Conservation (phyloP, 495 filamentous ascomycete species). For the Neurospora sp. region DNA sequence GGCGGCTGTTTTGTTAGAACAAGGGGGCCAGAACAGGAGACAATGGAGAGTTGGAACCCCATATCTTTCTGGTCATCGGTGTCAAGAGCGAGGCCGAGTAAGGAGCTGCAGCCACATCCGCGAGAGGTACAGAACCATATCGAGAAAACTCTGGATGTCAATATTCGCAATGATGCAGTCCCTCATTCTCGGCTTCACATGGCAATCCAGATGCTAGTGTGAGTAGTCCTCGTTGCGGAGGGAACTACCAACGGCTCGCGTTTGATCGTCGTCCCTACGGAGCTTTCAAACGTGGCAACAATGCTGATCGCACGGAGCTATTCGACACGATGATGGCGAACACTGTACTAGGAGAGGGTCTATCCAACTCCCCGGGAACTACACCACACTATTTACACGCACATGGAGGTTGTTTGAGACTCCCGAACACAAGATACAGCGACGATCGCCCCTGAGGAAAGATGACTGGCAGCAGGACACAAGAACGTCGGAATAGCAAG, state of each 20-base stretch:
- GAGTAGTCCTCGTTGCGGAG: background rate
- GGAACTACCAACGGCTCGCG: background rate
- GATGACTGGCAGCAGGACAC: background rate
- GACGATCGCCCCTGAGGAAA: background rate
- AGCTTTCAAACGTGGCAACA: background rate
- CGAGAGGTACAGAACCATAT: background rate
- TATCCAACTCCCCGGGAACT: background rate
- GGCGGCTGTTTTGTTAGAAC: background rate
- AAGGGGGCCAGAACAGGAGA: background rate
- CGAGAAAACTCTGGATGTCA: background rate
- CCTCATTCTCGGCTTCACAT: slow-evolving; percentile 1
- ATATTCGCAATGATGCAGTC: background rate
- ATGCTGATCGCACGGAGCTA: background rate
- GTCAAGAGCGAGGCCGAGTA: slow-evolving; percentile 6
- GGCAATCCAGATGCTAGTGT: background rate
- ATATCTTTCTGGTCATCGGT: background rate
- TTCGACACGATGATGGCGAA: background rate
- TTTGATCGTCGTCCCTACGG: background rate
- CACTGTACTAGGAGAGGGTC: background rate
- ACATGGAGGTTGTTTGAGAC: background rate
- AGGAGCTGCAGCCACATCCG: slow-evolving; percentile 4
- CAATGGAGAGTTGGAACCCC: background rate
- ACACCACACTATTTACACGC: background rate
- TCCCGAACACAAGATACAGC: background rate
- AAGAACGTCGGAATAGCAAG: slow-evolving; percentile 7